phyloP scores from a whole-genome alignment of 331 rosid species.

The Malus hybrid region DNA sequence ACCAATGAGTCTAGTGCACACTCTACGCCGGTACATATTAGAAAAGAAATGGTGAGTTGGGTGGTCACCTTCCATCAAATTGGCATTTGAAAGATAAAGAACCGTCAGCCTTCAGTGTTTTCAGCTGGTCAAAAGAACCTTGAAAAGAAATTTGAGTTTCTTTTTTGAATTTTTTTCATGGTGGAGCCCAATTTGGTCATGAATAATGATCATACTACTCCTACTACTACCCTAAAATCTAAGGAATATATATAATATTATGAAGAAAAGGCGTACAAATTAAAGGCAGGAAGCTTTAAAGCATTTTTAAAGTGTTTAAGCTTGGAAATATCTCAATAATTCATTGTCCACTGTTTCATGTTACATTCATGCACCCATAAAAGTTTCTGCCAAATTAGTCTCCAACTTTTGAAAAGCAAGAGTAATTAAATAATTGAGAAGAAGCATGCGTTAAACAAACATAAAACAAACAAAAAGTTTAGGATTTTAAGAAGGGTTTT shows the following conservation, averaged over 20 bases:
- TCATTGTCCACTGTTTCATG: background rate
- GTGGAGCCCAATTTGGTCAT: conserved; percentile 42
- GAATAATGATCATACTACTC: conserved; percentile 9
- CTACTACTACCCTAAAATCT: too few relatives aligned
- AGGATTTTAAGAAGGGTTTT: background rate
- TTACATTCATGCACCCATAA: background rate
- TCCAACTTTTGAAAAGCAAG: background rate
- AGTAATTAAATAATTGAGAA: background rate
- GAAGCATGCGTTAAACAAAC: conserved; percentile 9
- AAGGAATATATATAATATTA: too few relatives aligned
- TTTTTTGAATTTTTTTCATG: conserved; percentile 1
- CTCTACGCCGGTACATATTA: too few relatives aligned
- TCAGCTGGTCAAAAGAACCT: conserved; percentile 56
- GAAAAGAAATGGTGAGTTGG: conserved; percentile 15
- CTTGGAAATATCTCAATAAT: background rate
- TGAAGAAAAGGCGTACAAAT: too few relatives aligned
- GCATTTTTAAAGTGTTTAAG: background rate
- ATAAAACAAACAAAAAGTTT: background rate
- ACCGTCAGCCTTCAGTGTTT: conserved; percentile 33
- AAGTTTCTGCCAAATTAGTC: background rate
- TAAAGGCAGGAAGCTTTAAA: conserved; percentile 3
- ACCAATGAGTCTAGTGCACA: too few relatives aligned
- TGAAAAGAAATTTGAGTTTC: conserved; percentile 25
- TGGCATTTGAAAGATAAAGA: conserved; percentile 31
- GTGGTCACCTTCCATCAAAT: conserved; percentile 34